Base-by-base conservation (phyloP, 305 asterid genomes). In the Plantago rigida region DNA sequence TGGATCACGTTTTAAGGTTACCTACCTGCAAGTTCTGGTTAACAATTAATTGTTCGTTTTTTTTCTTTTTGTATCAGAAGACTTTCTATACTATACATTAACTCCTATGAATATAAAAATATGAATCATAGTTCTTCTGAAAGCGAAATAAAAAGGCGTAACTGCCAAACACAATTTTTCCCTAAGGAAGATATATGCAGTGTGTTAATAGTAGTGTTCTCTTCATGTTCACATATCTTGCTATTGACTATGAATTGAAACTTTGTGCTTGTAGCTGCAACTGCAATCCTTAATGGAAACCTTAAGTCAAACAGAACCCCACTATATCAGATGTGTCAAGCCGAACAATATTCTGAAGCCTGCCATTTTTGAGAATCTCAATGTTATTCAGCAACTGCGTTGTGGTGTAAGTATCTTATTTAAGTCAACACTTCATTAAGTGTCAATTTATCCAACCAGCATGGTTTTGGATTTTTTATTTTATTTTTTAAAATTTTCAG, bases 221-320 rank as follows among this genome's bases (percentile, higher is more conserved):
- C 64, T 59, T 45, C 59, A 28, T 54, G 26, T 55, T 58, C 56
- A 62, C 39, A 17, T 47, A 44, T 39, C 52, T 65, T 74, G 34
- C 49, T 45, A 52, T 65, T 51, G 44, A 65, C 66, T 66, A 71
- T 70, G 65, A 64, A 70, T 67, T 51, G 62, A 47, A 66, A 54
- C 78, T 65, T 68, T 70, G 44, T 79, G 70, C 63, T 72, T 79
- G 87, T 91, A 94, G 97, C 82, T 80, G 64, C 99, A 94, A 84
- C 89, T 94, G 67, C 94, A 85, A 80, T 94, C 99, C 70, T 79
- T 94, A 69, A 94, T 94, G 99, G 99, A 94, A 67, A 94, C 95
- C 50, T 82, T 94, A 71, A 89, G 52, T 77, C 81, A 89, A 66
- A 89, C 99, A 39, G 99, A 89, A 77, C 99, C 99, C 74, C 94